A percentile compares a stretch with the other conserved stretches of the same genome.
phyloP scores from a whole-genome alignment of 345 rosid species.

The Acer saccharum region DNA sequence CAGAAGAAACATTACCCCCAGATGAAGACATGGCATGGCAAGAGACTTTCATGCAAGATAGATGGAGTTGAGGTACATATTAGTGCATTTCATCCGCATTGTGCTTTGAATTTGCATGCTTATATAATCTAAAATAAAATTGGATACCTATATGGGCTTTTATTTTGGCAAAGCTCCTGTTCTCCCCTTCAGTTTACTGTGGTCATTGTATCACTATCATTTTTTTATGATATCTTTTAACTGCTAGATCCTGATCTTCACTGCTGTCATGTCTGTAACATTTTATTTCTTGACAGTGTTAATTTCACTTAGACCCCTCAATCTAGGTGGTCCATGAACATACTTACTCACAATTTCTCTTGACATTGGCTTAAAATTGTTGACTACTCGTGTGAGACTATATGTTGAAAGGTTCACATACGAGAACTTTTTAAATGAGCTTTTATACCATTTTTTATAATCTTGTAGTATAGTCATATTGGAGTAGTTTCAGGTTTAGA shows the following conservation, averaged over 20 bases:
- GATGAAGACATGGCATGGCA: slow-evolving; percentile 70
- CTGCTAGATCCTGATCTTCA: neutral
- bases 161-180: neutral
- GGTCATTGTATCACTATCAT: neutral
- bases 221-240: neutral
- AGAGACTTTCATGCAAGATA: slow-evolving; percentile 76
- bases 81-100: neutral
- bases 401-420: neutral
- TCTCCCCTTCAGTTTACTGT: neutral
- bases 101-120: neutral
- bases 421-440: neutral
- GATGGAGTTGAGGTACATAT: slow-evolving; percentile 70
- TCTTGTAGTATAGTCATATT: neutral
- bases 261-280: neutral
- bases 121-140: slow-evolving; percentile 8
- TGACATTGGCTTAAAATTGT: neutral
- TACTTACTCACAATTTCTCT: neutral
- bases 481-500: neutral
- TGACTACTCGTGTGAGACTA: neutral
- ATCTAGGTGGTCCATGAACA: neutral
- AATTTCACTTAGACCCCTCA: neutral
- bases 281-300: neutral
- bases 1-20: slow-evolving; percentile 62
- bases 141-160: slow-evolving; percentile 3
- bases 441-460: neutral